Conservation (phyloP, 495 filamentous ascomycete genomes). For the Parathielavia appendiculata region DNA sequence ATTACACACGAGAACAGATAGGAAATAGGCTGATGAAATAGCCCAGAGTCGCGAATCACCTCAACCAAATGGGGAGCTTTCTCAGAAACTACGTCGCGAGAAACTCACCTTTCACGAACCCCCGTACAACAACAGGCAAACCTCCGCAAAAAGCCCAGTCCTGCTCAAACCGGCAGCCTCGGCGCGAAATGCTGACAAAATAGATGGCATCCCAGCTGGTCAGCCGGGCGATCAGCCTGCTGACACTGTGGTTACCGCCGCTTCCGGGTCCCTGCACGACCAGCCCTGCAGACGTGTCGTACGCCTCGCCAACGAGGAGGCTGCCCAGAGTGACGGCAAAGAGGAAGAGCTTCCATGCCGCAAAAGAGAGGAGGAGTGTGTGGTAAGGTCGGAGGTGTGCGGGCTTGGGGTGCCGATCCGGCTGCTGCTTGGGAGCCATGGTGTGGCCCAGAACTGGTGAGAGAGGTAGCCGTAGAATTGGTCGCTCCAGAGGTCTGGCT, state of each 20-base stretch:
- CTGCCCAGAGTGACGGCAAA: slow-evolving; percentile 54
- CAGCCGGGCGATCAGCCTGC: slow-evolving; percentile 46
- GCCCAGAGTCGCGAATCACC: background rate
- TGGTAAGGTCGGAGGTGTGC: slow-evolving; percentile 22
- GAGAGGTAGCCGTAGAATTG: too few relatives aligned
- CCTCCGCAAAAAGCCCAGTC: slow-evolving; percentile 91
- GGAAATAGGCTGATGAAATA: background rate
- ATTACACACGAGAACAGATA: too few relatives aligned
- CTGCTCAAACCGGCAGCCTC: slow-evolving; percentile 84
- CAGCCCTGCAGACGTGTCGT: slow-evolving; percentile 81
- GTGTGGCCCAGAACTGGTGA: background rate
- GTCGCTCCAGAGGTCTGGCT: too few relatives aligned
- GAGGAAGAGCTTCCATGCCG: slow-evolving; percentile 69
- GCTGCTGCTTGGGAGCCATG: background rate
- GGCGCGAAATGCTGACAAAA: slow-evolving; percentile 60
- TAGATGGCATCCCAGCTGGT: slow-evolving; percentile 93
- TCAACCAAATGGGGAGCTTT: too few relatives aligned
- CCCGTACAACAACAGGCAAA: slow-evolving; percentile 50
- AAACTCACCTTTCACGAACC: slow-evolving; percentile 29
- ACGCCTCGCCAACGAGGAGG: slow-evolving; percentile 61
- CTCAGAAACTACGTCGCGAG: background rate
- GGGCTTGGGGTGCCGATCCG: background rate
- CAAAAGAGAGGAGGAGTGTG: slow-evolving; percentile 39
- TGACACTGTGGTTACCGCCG: slow-evolving; percentile 34
- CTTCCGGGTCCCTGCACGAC: slow-evolving; percentile 22